Conservation (phyloP, 176 grass and related monocot species). For the Oryza rufipogon region DNA sequence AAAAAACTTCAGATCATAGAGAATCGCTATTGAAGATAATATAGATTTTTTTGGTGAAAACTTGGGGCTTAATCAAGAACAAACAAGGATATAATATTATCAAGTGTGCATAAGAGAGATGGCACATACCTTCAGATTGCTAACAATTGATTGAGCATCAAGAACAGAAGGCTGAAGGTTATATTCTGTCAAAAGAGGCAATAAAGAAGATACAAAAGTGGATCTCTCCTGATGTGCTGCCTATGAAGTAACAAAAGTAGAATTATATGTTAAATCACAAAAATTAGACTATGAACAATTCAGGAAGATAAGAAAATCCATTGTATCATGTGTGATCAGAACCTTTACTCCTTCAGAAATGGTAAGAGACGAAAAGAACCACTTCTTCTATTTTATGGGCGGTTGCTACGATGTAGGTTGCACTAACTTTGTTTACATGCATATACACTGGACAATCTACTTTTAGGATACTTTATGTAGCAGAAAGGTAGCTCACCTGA, state of each 20-base stretch:
- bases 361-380: neutral
- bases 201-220: constrained; percentile 87
- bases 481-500: constrained; percentile 3
- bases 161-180: constrained; percentile 69
- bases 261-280: constrained; percentile 28
- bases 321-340: neutral
- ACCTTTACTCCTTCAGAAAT: neutral
- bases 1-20: constrained; percentile 1
- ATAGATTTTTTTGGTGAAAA: constrained; percentile 8
- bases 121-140: constrained; percentile 75
- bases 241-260: constrained; percentile 51
- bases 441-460: neutral
- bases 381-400: neutral
- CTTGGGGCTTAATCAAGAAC: constrained; percentile 11
- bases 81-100: constrained; percentile 14
- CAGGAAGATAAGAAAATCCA: constrained; percentile 13
- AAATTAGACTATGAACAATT: constrained; percentile 2
- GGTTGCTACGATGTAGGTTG: neutral
- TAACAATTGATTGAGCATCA: constrained; percentile 94
- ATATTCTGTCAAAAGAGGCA: constrained; percentile 89
- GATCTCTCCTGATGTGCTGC: constrained; percentile 95
- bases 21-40: constrained; percentile 9
- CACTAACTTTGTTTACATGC: neutral
- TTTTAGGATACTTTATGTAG: neutral
- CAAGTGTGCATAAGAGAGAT: neutral